phyloP scores from a whole-genome alignment of 768 basidiomycete species.

The Leccinum subgranulosum region DNA sequence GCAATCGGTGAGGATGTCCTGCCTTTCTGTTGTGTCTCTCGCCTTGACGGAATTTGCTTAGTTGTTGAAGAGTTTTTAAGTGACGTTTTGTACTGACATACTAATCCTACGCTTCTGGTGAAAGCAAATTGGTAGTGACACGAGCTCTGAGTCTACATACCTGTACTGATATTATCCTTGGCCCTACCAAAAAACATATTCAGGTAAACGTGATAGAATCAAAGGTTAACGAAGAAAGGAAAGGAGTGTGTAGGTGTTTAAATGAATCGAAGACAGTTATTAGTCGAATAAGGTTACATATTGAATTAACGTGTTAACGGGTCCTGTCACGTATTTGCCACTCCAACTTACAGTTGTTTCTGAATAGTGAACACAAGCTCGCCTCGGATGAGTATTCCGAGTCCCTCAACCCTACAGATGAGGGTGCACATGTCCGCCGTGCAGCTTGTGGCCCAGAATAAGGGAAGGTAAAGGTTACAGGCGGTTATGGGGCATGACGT shows the following conservation, averaged over 20 bases:
- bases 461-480: neutral
- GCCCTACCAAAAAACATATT: no score
- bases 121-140: neutral
- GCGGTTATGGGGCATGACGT: neutral
- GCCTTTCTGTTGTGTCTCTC: neutral
- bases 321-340: no score
- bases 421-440: neutral
- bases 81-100: neutral
- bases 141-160: neutral
- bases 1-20: slow-evolving; percentile 39
- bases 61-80: slow-evolving; percentile 17
- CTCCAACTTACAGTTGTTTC: neutral
- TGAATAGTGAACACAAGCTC: neutral
- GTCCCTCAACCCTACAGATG: neutral
- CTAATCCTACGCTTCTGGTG: neutral
- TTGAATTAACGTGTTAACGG: no score
- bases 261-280: no score
- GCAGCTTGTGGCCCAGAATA: neutral
- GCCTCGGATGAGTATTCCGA: neutral
- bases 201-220: no score
- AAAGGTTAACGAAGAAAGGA: neutral
- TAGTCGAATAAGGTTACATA: no score
- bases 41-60: neutral
- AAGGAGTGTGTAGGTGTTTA: neutral
- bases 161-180: no score